These are phyloP conservation scores for Talaromyces thailandensis DNA, from an alignment of 495 filamentous ascomycete species.

Conservation along the genomic window DNA sequence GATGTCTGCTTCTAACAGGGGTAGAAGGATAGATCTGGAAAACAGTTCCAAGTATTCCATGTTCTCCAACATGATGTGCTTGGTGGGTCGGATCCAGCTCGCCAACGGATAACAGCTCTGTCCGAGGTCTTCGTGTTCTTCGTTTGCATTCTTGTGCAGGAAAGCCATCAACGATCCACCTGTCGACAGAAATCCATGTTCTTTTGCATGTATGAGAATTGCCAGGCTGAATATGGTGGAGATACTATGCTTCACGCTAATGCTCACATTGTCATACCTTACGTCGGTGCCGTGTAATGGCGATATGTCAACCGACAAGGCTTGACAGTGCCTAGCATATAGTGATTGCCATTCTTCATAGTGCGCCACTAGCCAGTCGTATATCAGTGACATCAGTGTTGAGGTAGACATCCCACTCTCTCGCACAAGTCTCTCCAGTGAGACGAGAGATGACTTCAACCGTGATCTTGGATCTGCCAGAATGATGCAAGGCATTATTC, in stretches of 20 bases:
- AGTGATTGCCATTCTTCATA: conserved; percentile 19
- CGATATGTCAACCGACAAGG: conserved; percentile 15
- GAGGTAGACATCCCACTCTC: conserved; percentile 21
- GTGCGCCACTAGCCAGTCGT: conserved; percentile 25
- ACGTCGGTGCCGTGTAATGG: conserved; percentile 9
- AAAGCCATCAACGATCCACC: conserved; percentile 55
- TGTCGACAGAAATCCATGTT: conserved; percentile 51
- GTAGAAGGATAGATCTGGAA: conserved; percentile 64
- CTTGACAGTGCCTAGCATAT: conserved; percentile 23
- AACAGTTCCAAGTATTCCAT: conserved; percentile 52
- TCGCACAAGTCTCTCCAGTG: conserved; percentile 33
- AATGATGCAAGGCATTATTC: conserved; percentile 26
- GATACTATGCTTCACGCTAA: conserved; percentile 12
- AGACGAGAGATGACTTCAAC: conserved; percentile 30
- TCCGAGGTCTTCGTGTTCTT: conserved; percentile 10
- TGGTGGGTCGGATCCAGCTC: conserved; percentile 28
- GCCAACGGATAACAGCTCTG: conserved; percentile 12
- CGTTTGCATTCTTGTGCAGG: conserved; percentile 39
- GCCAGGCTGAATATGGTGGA: conserved; percentile 26
- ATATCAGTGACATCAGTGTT: conserved; percentile 23
- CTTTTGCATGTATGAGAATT: conserved; percentile 28
- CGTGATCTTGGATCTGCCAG: conserved; percentile 31
- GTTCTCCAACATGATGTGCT: conserved; percentile 32
- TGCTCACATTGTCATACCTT: conserved; percentile 1
- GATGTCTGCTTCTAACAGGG: conserved; percentile 54